phyloP scores from a whole-genome alignment of 225 moss, liverwort and hornwort species.

The Sphagnum tenellum region DNA sequence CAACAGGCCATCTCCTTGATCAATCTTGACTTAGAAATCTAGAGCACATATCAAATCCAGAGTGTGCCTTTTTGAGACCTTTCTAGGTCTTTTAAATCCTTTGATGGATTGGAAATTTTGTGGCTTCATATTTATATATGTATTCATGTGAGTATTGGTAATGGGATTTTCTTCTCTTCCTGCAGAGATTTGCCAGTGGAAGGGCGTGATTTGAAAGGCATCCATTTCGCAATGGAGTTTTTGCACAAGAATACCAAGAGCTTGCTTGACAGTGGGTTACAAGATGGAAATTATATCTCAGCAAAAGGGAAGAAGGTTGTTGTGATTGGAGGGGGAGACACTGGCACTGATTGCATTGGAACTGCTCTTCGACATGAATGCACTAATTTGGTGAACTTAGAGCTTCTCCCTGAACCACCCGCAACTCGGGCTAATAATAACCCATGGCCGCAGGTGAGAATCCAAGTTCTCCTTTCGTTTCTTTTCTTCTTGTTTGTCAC shows the following conservation, averaged over 20 bases:
- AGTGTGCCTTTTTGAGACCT: too few species aligned
- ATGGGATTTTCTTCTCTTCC: neutral
- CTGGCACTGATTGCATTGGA: slow-evolving; percentile 84
- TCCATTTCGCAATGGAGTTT: slow-evolving; percentile 85
- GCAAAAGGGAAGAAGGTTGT: slow-evolving; percentile 79
- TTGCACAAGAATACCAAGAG: slow-evolving; percentile 68
- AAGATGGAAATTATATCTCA: slow-evolving; percentile 65
- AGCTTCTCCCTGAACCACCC: slow-evolving; percentile 71
- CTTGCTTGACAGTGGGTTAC: slow-evolving; percentile 59
- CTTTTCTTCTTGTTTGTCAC: neutral
- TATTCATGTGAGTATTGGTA: too few species aligned
- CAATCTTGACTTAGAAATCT: too few species aligned
- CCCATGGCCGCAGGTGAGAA: slow-evolving; percentile 74
- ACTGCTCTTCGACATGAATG: slow-evolving; percentile 77
- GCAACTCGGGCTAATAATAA: slow-evolving; percentile 49
- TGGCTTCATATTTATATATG: too few species aligned
- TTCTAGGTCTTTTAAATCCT: too few species aligned
- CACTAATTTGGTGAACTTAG: slow-evolving; percentile 56
- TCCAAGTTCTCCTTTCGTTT: neutral
- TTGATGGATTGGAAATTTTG: too few species aligned
- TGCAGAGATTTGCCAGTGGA: slow-evolving; percentile 68
- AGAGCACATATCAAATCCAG: too few species aligned
- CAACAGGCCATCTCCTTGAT: too few species aligned
- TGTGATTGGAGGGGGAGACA: slow-evolving; percentile 84
- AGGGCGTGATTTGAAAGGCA: slow-evolving; percentile 62